phyloP scores from a whole-genome alignment of 2,329 filamentous ascomycete genomes.

The Alternaria burnsii region DNA sequence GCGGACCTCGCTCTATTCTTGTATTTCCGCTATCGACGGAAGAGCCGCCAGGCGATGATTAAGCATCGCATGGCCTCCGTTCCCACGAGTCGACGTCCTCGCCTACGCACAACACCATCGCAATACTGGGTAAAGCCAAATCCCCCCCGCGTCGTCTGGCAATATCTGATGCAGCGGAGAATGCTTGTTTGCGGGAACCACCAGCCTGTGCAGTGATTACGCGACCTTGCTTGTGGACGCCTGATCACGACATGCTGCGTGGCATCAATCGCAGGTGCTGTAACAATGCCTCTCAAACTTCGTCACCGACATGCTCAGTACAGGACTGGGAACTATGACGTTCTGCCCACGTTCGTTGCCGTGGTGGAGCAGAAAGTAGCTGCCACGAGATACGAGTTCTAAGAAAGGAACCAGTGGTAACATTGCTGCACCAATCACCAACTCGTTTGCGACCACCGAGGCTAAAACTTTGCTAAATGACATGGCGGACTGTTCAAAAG shows the following conservation, averaged over 20 bases:
- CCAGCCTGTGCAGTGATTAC: slow-evolving; percentile 13
- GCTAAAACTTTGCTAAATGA: slow-evolving; percentile 26
- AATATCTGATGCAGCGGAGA: slow-evolving; percentile 26
- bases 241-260: slow-evolving; percentile 3
- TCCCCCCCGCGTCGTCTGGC: slow-evolving; percentile 18
- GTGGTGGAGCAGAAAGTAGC: slow-evolving; percentile 31
- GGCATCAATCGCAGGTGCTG: not conserved
- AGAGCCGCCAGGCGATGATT: not conserved
- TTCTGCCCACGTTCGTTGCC: slow-evolving; percentile 2
- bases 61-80: not conserved
- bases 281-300: not conserved
- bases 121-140: slow-evolving; percentile 20
- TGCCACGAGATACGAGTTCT: slow-evolving; percentile 41
- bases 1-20: slow-evolving; percentile 14
- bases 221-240: slow-evolving; percentile 18
- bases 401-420: slow-evolving; percentile 22
- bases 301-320: slow-evolving; percentile 19
- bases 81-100: not conserved
- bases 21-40: slow-evolving; percentile 4
- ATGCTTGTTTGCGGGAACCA: slow-evolving; percentile 14
- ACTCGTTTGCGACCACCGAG: slow-evolving; percentile 27
- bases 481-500: slow-evolving; percentile 30
- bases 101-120: slow-evolving; percentile 3
- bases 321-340: slow-evolving; percentile 30
- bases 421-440: slow-evolving; percentile 20